Evolutionary conservation across 73 alveolate species (phyloP), one percentile per base, ranked within the genome.

Genomic region (Uronychia binucleata): DNA sequence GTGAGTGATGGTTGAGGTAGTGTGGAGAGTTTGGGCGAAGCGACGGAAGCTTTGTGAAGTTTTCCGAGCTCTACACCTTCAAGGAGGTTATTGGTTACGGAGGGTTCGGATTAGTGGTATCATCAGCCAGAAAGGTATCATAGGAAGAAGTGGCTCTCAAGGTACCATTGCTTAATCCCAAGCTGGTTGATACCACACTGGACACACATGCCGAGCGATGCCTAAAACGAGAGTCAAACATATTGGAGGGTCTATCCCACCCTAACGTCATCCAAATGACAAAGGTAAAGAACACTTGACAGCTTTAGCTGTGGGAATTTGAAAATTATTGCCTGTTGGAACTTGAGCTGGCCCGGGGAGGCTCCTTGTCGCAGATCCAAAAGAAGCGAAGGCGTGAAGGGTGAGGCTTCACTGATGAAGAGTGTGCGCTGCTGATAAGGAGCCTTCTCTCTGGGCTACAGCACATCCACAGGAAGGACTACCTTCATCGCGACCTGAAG

Each of bases 401-500:
- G n/a, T 11, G 19, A 19, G n/a, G n/a, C 5, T 46, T 46, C 19
- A 11, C 67, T 46, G 67, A 46, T 5, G 67, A 46, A 19, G 67
- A 46, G 67, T 46, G 67, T 19, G 67, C 67, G 5, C 5, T 19
- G n/a, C 19, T 46, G 67, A 46, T 46, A 5, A 46, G 19, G 67
- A 46, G 67, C 19, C 67, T 95, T 1, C 79, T 95, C 30, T 93
- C 88, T 79, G 99, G 99, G 26, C 57, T 95, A 30, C 82, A 87
- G 57, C 93, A 82, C 78, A 85, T 93, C 74, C 99, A 94, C 83
- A 11, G 67, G 0, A 80, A 91, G 60, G 83, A 85, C 33, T 82
- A 90, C 0, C 91, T 95, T 75, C 99, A 95, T 79, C 75, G 99
- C 88, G 98, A 96, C 88, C 76, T 96, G 82, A 96, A 94, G 78